Evolutionary conservation across 768 basidiomycete species (phyloP).

Genomic region (Ramaria rubella): DNA sequence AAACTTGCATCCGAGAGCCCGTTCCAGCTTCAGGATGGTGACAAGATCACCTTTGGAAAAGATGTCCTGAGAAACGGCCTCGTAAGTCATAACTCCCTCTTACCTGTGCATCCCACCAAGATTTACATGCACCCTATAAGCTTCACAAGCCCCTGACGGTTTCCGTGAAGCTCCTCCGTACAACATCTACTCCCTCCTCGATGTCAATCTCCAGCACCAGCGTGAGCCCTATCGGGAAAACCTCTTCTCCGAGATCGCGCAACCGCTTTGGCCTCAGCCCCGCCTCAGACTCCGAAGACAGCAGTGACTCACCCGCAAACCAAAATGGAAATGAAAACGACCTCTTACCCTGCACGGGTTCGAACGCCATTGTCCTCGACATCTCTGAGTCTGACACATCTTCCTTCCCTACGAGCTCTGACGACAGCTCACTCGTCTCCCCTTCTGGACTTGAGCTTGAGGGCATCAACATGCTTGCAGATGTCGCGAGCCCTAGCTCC

Average conservation of each 20-base stretch:
- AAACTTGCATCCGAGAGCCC: slow-evolving; percentile 50
- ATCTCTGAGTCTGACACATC: too few species aligned
- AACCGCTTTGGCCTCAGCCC: slow-evolving; percentile 7
- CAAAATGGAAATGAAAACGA: not conserved
- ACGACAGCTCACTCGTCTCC: too few species aligned
- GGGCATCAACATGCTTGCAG: not conserved
- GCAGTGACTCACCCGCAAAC: not conserved
- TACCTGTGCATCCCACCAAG: not conserved
- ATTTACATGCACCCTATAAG: not conserved
- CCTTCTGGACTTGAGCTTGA: not conserved
- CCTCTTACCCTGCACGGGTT: not conserved
- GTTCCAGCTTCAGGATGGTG: slow-evolving; percentile 55
- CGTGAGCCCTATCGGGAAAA: not conserved
- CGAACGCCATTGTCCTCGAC: not conserved
- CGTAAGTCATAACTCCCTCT: not conserved
- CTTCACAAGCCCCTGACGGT: slow-evolving; percentile 3
- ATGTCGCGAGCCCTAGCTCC: not conserved
- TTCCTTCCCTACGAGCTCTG: too few species aligned
- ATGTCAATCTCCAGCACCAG: not conserved
- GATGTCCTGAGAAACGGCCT: slow-evolving; percentile 51
- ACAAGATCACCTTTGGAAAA: slow-evolving; percentile 73
- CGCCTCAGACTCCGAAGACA: slow-evolving; percentile 6
- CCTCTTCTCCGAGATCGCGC: not conserved
- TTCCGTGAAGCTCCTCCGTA: slow-evolving; percentile 2
- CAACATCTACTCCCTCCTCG: not conserved